phyloP scores from a whole-genome alignment of 75 land plant species.

The Sequoia sempervirens region DNA sequence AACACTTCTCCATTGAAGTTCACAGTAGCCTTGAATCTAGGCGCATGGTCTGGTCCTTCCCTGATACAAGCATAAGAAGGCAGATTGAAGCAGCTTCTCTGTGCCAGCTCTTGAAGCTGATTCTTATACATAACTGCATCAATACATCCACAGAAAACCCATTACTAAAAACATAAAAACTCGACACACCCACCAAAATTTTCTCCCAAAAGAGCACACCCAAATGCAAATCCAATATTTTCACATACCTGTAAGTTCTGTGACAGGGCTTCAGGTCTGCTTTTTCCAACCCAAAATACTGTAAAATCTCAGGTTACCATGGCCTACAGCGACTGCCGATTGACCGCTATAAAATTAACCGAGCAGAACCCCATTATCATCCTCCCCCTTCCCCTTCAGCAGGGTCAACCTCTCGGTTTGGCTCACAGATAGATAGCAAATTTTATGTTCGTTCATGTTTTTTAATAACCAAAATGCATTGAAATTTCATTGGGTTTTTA shows the following conservation, averaged over 20 bases:
- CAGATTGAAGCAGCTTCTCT: constrained; percentile 25
- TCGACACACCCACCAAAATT: not conserved
- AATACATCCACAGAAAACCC: not conserved
- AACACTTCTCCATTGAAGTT: constrained; percentile 43
- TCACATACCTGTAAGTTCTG: not conserved
- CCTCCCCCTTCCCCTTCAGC: not conserved
- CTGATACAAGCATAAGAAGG: constrained; percentile 33
- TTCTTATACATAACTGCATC: constrained; percentile 31
- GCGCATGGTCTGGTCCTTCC: constrained; percentile 48
- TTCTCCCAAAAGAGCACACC: not conserved
- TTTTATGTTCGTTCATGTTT: not conserved
- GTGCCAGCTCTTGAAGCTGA: constrained; percentile 46
- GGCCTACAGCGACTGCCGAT: not conserved
- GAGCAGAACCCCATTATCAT: not conserved
- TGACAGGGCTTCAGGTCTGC: not conserved
- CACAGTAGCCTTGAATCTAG: constrained; percentile 35
- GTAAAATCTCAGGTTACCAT: not conserved
- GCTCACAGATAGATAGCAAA: not conserved
- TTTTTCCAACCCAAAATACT: not conserved
- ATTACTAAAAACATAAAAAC: not conserved
- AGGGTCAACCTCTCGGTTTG: not conserved
- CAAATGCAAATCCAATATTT: not conserved
- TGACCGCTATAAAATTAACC: not conserved
- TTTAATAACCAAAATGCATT: not conserved
- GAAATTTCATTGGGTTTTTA: not conserved